Conservation (phyloP, 1,139 yeast species). For the Nakaseomyces bracarensis region DNA sequence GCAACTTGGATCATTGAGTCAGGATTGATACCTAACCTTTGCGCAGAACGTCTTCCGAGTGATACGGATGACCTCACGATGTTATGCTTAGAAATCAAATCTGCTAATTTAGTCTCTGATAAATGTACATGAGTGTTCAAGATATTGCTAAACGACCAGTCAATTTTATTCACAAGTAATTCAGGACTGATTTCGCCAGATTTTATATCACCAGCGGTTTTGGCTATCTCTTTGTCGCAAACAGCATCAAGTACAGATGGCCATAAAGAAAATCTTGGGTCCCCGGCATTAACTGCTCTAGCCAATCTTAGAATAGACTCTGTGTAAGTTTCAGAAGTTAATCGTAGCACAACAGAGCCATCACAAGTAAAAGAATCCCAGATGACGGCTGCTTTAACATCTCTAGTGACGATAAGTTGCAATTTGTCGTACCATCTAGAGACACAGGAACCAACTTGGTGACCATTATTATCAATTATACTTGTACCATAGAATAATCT, state of each 20-base stretch:
- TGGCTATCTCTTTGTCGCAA: conserved; percentile 22
- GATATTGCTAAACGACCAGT: conserved; percentile 45
- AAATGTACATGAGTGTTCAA: conserved; percentile 45
- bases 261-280: conserved; percentile 50
- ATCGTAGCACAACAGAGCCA: conserved; percentile 65
- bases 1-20: conserved; percentile 64
- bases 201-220: conserved; percentile 11
- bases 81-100: conserved; percentile 64
- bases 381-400: conserved; percentile 66
- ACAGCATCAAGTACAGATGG: conserved; percentile 36
- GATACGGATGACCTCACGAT: conserved; percentile 39
- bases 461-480: conserved; percentile 44
- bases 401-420: conserved; percentile 58
- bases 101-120: conserved; percentile 70
- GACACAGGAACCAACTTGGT: conserved; percentile 67
- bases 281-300: conserved; percentile 60
- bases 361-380: conserved; percentile 77
- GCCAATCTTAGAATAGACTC: conserved; percentile 68
- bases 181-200: conserved; percentile 27
- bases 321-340: conserved; percentile 66
- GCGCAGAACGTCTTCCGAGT: conserved; percentile 41
- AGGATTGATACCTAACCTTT: conserved; percentile 46
- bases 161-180: conserved; percentile 38
- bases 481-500: conserved; percentile 60
- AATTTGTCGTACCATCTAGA: conserved; percentile 76